Conservation (phyloP, 495 filamentous ascomycete genomes). For the Astrocystis sublimbata region DNA sequence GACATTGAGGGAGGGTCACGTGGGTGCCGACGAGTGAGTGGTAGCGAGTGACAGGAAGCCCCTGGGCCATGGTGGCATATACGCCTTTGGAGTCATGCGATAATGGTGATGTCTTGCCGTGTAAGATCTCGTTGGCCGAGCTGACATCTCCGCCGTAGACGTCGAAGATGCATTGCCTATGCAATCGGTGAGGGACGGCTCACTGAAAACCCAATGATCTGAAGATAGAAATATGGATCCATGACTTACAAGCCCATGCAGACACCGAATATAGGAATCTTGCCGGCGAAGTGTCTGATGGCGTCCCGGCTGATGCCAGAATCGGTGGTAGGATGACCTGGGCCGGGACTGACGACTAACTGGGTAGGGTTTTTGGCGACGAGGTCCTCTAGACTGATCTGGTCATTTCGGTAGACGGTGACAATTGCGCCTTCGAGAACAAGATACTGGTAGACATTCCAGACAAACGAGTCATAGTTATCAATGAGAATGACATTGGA, state of each 20-base stretch:
- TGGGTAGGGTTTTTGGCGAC: conserved; percentile 84
- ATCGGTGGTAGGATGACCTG: conserved; percentile 86
- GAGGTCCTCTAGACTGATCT: conserved; percentile 81
- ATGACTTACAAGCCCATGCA: conserved; percentile 89
- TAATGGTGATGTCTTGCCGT: conserved; percentile 92
- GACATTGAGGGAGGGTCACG: conserved; percentile 77
- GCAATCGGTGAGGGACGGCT: conserved; percentile 6
- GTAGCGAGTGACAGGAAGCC: conserved; percentile 87
- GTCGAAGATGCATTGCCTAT: conserved; percentile 88
- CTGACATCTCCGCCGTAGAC: conserved; percentile 88
- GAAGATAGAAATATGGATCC: no score
- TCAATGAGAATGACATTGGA: conserved; percentile 94
- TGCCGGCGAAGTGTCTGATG: conserved; percentile 89
- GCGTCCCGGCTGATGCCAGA: conserved; percentile 90
- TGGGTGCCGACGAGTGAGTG: conserved; percentile 95
- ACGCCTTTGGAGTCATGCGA: conserved; percentile 86
- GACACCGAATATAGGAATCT: conserved; percentile 94
- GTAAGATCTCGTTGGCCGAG: conserved; percentile 92
- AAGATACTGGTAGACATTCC: conserved; percentile 98
- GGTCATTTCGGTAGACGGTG: conserved; percentile 87
- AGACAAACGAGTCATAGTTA: conserved; percentile 99
- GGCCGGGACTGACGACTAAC: conserved; percentile 90
- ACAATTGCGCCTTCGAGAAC: conserved; percentile 90
- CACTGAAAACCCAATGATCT: not conserved
- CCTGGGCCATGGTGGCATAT: conserved; percentile 74